Conservation (phyloP, 2,329 filamentous ascomycete genomes). For the Cladosporium sp. region DNA sequence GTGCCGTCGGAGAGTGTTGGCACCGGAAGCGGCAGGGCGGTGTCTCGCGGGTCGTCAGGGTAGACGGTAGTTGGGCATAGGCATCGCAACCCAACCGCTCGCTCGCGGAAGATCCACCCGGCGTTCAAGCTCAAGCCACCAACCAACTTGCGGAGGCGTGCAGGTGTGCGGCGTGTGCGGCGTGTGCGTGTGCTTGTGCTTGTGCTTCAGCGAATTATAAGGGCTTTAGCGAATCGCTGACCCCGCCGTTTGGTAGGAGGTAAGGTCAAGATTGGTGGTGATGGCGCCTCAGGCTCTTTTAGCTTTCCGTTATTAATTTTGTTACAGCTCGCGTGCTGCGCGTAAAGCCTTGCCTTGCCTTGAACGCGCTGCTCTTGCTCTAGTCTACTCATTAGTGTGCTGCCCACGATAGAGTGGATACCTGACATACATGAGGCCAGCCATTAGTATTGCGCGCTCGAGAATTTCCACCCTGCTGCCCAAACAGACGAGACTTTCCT, state of each 20-base stretch:
- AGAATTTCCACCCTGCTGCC: constrained; percentile 14
- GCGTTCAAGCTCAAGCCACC: constrained; percentile 3
- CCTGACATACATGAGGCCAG: constrained; percentile 6
- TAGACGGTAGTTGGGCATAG: constrained; percentile 8
- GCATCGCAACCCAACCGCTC: constrained; percentile 4
- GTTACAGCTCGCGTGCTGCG: neutral
- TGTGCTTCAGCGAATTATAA: neutral
- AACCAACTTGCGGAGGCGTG: neutral
- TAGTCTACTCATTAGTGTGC: neutral
- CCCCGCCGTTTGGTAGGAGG: neutral
- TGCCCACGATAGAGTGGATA: constrained; percentile 13
- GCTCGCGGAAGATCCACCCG: constrained; percentile 5
- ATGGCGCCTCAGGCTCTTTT: neutral
- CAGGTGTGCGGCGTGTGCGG: neutral
- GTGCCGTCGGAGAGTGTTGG: constrained; percentile 11
- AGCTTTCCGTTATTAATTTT: too few relatives aligned
- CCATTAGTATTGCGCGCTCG: constrained; percentile 12
- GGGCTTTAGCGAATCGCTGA: neutral
- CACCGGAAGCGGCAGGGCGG: constrained; percentile 16
- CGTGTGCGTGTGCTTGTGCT: neutral
- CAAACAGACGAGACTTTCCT: constrained; percentile 2
- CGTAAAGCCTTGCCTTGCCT: too few relatives aligned
- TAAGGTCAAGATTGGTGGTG: neutral
- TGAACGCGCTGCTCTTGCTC: neutral
- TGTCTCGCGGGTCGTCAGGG: constrained; percentile 16